These are phyloP conservation scores for Cyclocybe cylindracea DNA, from an alignment of 768 basidiomycete genomes.

Conservation along the genomic window DNA sequence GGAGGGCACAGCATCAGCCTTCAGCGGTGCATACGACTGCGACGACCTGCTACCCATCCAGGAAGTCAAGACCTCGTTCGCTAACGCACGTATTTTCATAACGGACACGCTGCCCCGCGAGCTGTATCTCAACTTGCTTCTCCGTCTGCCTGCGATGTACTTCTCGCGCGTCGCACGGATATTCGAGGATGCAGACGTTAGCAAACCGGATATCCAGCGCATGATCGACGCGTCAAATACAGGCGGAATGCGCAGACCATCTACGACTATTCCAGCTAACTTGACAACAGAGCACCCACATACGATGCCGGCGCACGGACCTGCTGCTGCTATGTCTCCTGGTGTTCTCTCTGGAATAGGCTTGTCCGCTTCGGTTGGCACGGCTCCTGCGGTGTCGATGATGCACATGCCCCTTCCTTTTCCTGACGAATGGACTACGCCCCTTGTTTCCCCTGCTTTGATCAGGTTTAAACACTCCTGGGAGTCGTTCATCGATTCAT, in stretches of 20 bases:
- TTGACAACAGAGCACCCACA: background rate
- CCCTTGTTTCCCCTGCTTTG: slow-evolving; percentile 62
- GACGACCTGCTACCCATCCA: slow-evolving; percentile 27
- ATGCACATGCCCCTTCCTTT: slow-evolving; percentile 40
- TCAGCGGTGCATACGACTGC: slow-evolving; percentile 27
- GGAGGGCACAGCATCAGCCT: slow-evolving; percentile 18
- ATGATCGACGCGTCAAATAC: slow-evolving; percentile 42
- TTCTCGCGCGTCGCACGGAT: slow-evolving; percentile 77
- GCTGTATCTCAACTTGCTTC: slow-evolving; percentile 49
- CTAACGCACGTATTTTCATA: slow-evolving; percentile 27
- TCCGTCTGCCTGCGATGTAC: slow-evolving; percentile 77
- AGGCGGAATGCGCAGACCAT: slow-evolving; percentile 3
- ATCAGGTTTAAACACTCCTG: slow-evolving; percentile 66
- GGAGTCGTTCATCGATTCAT: slow-evolving; percentile 71
- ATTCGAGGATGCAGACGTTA: slow-evolving; percentile 78
- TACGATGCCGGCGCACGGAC: background rate
- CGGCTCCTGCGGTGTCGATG: slow-evolving; percentile 16
- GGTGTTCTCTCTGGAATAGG: slow-evolving; percentile 27
- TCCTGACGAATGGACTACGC: slow-evolving; percentile 54
- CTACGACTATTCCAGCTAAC: background rate
- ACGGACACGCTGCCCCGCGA: slow-evolving; percentile 42
- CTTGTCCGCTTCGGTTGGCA: slow-evolving; percentile 21
- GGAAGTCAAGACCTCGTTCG: slow-evolving; percentile 17
- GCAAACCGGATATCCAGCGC: slow-evolving; percentile 66
- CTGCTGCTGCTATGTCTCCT: slow-evolving; percentile 14